Evolutionary conservation across 2,329 filamentous ascomycete species (phyloP), one percentile per base, ranked within the genome.

Genomic region (Colletotrichum scovillei): DNA sequence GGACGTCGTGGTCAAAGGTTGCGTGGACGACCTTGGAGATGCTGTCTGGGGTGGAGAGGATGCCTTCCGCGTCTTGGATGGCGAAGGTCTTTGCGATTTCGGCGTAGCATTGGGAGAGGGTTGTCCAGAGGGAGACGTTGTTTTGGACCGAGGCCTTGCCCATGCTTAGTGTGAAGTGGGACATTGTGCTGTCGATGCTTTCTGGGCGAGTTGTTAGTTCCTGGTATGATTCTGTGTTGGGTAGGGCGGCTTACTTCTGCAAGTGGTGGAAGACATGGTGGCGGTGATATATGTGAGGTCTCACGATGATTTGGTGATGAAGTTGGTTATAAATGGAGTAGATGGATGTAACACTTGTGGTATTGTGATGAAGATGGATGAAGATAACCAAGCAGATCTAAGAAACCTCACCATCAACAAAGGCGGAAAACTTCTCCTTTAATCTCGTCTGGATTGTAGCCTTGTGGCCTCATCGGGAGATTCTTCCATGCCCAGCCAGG

Each of bases 1-100:
- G 77, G 12, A 77, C 78, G 67, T 79, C 77, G n/a, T 73, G 76
- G 74, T 83, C 81, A 73, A 82, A 82, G 74, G 81, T 78, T 53
- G 81, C 77, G 63, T 76, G 68, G 14, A 84, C 76, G 35, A 83
- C 77, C 5, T 75, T 76, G 38, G 77, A 73, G 66, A 76, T 66
- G 59, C 60, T 74, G 14, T 56, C 42, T 14, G 70, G 64, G 42
- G 81, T 77, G 63, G 75, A 72, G 63, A 78, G 76, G 53, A 82
- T 72, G 30, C 74, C 76, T 1, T 70, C 62, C 14, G 74, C 55
- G 32, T 75, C 74, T 14, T 67, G 60, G 28, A 75, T 8, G 75
- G 69, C 62, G 62, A 73, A 75, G 57, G 55, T 63, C 52, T 57
- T 56, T 53, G 57, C 53, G 58, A 76, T 57, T 24, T 72, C 67